Percentiles rank a stretch among this genome's conserved stretches.
phyloP scores from a whole-genome alignment of 73 alveolate species.

The Tetrahymena malaccensis region DNA sequence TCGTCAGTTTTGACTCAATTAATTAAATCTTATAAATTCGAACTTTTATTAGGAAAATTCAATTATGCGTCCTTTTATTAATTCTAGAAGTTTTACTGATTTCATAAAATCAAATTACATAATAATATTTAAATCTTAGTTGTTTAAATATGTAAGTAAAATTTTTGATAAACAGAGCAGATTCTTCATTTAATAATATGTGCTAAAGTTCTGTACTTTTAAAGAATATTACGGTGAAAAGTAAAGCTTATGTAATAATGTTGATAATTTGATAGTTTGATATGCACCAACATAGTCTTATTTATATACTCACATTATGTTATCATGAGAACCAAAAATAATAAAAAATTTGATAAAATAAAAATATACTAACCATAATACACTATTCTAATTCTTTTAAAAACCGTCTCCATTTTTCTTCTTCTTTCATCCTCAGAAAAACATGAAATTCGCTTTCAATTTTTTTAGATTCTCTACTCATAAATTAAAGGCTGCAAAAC shows the following conservation, averaged over 20 bases:
- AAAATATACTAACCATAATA: no score
- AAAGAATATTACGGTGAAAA: not conserved
- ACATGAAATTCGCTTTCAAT: not conserved
- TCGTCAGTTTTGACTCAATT: not conserved
- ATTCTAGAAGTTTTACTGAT: not conserved
- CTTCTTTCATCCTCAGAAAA: not conserved
- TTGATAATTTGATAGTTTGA: not conserved
- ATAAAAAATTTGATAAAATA: no score
- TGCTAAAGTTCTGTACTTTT: not conserved
- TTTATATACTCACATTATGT: no score
- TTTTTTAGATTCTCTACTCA: not conserved
- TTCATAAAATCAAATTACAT: not conserved
- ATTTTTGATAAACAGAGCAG: not conserved
- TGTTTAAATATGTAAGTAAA: not conserved
- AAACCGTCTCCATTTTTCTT: no score
- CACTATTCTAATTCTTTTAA: no score
- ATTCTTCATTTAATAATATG: not conserved
- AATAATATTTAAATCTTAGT: no score
- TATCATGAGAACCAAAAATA: not conserved
- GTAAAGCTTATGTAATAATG: not conserved
- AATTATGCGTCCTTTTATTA: not conserved
- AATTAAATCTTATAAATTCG: not conserved
- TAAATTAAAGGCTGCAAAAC: not conserved
- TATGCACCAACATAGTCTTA: not conserved
- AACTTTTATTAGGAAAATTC: not conserved